phyloP scores from a whole-genome alignment of 2,329 filamentous ascomycete species.

The Apiospora marii region DNA sequence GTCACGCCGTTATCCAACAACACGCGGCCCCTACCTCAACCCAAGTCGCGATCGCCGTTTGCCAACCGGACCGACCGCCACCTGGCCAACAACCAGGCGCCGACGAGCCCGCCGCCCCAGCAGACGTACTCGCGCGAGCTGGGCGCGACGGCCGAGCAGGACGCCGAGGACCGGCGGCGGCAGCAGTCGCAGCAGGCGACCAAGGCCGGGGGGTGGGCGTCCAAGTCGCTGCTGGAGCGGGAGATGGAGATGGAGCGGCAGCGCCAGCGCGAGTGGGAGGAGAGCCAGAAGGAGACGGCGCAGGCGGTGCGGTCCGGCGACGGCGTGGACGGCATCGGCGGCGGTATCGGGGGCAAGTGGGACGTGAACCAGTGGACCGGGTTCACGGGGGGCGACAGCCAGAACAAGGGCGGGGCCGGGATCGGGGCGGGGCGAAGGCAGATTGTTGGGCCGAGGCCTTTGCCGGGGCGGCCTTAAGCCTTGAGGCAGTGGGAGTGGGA shows the following conservation, averaged over 20 bases:
- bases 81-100: conserved; percentile 62
- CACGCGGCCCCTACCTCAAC: conserved; percentile 39
- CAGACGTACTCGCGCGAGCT: conserved; percentile 64
- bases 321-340: conserved; percentile 68
- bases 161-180: conserved; percentile 68
- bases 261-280: conserved; percentile 82
- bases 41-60: conserved; percentile 32
- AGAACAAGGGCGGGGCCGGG: conserved; percentile 71
- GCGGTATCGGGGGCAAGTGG: conserved; percentile 74
- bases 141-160: conserved; percentile 66
- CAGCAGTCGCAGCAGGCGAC: conserved; percentile 65
- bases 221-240: conserved; percentile 76
- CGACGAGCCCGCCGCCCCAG: conserved; percentile 49
- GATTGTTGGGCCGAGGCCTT: conserved; percentile 79
- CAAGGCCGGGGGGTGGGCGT: conserved; percentile 68
- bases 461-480: conserved; percentile 52
- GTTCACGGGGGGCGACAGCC: conserved; percentile 77
- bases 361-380: conserved; percentile 80
- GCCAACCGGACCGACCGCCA: conserved; percentile 65
- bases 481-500: neutral
- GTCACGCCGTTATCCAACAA: conserved; percentile 29
- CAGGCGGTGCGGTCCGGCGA: conserved; percentile 59
- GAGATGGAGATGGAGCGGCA: conserved; percentile 84
- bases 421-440: conserved; percentile 76
- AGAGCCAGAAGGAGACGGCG: conserved; percentile 71